Evolutionary conservation across 805 yeast species (phyloP), one percentile per base, ranked within the genome.

Genomic region (Saccharomycopsis sp.): DNA sequence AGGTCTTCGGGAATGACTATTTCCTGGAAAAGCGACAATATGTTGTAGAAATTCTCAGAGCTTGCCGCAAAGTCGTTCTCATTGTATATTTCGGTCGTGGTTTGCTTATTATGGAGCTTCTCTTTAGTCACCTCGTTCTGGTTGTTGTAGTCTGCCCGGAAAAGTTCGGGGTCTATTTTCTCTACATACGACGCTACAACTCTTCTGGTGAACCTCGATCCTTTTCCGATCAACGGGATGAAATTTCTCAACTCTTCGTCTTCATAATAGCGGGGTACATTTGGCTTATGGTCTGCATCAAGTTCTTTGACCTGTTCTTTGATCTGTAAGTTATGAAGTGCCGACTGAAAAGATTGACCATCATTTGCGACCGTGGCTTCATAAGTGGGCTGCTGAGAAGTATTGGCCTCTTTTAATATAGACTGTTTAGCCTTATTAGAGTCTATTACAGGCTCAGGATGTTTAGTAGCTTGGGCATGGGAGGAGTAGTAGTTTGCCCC

Each of bases 151-250:
- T 54, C 56, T 7, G 54, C 19, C 47, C 62, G 15, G 34, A 35
- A 29, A 19, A 57, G 23, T 15, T 25, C 42, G 41, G 23, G 51
- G 3, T 54, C 49, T 8, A 58, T 23, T 19, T 50, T 35, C n/a
- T 41, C 29, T 24, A 54, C 49, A 25, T 60, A 58, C 22, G 55
- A 35, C 17, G 57, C 47, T 3, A 58, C 56, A 2, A 53, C 20
- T 38, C 57, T 49, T 51, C 63, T 44, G 1, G 59, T 41, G 24
- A 38, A 58, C 8, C 47, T 47, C 3, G 63, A 60, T 12, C 53
- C 47, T 58, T 55, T 60, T 14, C 61, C 63, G 5, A 60, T 49
- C n/a, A 35, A 54, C 9, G 61, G 61, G 17, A 60, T 47, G 54
- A 55, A 56, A 19, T 54, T 35, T 25, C 56, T 41, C 8, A 59